Percentiles rank a stretch among this genome's conserved stretches.
Evolutionary conservation across 169 alveolate genomes (phyloP).

Genomic region (Plasmodium cynomolgi): DNA sequence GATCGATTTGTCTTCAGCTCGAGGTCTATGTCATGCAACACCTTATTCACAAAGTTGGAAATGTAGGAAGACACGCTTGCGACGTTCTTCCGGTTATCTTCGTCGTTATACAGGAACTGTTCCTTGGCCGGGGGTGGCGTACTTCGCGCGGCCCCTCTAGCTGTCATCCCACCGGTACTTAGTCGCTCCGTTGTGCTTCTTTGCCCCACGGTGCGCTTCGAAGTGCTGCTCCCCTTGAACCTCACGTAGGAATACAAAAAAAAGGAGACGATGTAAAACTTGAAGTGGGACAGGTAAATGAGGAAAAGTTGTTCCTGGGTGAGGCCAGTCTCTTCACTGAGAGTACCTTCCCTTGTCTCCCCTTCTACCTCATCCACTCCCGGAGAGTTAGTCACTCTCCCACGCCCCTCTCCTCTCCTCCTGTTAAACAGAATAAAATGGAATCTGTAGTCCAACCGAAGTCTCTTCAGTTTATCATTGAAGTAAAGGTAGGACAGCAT

Average conservation of each 20-base stretch:
- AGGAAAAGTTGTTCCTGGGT: slow-evolving; percentile 32
- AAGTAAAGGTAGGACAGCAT: slow-evolving; percentile 48
- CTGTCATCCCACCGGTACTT: neutral
- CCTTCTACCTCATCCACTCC: too few relatives aligned
- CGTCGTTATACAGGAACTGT: slow-evolving; percentile 25
- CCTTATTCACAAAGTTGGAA: slow-evolving; percentile 12
- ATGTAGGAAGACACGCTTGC: neutral
- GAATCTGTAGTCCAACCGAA: slow-evolving; percentile 34
- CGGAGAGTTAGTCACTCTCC: neutral
- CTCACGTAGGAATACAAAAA: slow-evolving; percentile 34
- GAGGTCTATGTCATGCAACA: slow-evolving; percentile 2
- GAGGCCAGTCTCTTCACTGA: neutral
- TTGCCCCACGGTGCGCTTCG: neutral
- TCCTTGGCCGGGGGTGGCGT: neutral
- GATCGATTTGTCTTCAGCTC: neutral
- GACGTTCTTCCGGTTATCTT: slow-evolving; percentile 31
- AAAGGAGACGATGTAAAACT: slow-evolving; percentile 57
- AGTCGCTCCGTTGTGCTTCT: neutral
- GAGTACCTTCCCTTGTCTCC: neutral
- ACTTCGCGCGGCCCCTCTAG: neutral
- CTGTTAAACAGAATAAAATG: slow-evolving; percentile 16
- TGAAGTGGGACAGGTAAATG: slow-evolving; percentile 45
- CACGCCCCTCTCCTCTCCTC: neutral
- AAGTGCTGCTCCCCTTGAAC: neutral
- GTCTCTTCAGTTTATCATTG: slow-evolving; percentile 43